Conservation (phyloP, 106 monocot species). For the Platanthera guangdongensis region DNA sequence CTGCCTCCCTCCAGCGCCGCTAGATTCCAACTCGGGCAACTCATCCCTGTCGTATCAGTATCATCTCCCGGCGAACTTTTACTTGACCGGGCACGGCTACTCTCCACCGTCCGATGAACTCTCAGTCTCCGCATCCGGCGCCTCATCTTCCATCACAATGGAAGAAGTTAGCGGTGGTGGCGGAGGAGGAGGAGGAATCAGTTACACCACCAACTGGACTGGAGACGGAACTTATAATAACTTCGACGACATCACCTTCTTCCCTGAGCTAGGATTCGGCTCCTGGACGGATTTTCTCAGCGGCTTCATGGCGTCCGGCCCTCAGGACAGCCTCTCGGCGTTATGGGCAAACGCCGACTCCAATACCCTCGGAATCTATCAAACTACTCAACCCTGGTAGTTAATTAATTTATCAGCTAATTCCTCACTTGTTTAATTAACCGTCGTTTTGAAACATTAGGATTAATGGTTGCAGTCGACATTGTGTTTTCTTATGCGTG, state of each 20-base stretch:
- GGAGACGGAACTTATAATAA: too few relatives aligned
- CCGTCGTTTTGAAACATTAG: not conserved
- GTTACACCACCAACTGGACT: too few relatives aligned
- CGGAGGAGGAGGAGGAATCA: not conserved
- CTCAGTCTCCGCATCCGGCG: not conserved
- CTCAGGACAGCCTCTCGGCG: not conserved
- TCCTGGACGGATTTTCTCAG: constrained; percentile 9
- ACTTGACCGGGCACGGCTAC: not conserved
- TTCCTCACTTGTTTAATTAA: not conserved
- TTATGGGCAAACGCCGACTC: not conserved
- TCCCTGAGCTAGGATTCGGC: not conserved
- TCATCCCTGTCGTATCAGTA: not conserved
- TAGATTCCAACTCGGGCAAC: not conserved
- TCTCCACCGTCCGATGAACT: not conserved
- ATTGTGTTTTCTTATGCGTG: not conserved
- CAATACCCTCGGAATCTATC: not conserved
- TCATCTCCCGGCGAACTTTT: not conserved
- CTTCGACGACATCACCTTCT: not conserved
- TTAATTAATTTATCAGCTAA: too few relatives aligned
- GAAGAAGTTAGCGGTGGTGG: not conserved
- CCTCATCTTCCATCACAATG: constrained; percentile 4
- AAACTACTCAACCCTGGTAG: not conserved
- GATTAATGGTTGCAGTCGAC: not conserved
- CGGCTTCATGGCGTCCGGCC: not conserved
- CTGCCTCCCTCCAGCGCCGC: not conserved